phyloP scores from a whole-genome alignment of 345 rosid genomes.

The Linum tenue region DNA sequence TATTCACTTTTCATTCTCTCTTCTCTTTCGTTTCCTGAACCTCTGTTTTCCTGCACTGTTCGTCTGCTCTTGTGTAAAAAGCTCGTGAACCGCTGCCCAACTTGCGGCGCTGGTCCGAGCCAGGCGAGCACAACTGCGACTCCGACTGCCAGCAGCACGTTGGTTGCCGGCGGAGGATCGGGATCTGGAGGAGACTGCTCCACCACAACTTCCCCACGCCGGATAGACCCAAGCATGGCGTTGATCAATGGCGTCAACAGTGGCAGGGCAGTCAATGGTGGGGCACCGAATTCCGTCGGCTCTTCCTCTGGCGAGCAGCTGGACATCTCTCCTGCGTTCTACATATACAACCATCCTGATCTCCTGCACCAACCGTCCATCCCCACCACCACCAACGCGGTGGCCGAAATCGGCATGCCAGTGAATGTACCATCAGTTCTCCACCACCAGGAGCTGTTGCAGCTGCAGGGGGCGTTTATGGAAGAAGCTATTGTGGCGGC shows the following conservation, averaged over 20 bases:
- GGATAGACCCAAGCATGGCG: constrained; percentile 8
- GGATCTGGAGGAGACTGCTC: constrained; percentile 25
- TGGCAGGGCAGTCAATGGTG: neutral
- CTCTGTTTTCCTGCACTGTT: neutral
- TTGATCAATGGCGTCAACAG: constrained; percentile 2
- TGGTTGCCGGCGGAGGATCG: constrained; percentile 9
- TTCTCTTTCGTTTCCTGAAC: neutral
- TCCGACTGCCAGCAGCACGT: constrained; percentile 25
- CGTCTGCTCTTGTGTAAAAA: neutral
- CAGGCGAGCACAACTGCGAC: constrained; percentile 21
- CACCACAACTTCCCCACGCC: constrained; percentile 27
- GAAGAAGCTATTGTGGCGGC: constrained; percentile 15
- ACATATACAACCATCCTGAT: constrained; percentile 10
- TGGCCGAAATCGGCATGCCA: constrained; percentile 5
- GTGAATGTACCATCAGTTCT: neutral
- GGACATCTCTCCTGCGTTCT: constrained; percentile 26
- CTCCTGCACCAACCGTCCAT: neutral
- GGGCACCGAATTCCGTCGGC: neutral
- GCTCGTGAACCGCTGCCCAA: constrained; percentile 25
- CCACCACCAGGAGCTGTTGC: neutral
- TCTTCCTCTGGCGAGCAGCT: constrained; percentile 7
- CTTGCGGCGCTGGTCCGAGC: constrained; percentile 20
- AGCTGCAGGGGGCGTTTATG: constrained; percentile 7
- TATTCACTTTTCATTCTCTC: neutral
- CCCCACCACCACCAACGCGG: constrained; percentile 1